Conservation (phyloP, 2,329 filamentous ascomycete genomes). For the Microcyclospora pomicola region DNA sequence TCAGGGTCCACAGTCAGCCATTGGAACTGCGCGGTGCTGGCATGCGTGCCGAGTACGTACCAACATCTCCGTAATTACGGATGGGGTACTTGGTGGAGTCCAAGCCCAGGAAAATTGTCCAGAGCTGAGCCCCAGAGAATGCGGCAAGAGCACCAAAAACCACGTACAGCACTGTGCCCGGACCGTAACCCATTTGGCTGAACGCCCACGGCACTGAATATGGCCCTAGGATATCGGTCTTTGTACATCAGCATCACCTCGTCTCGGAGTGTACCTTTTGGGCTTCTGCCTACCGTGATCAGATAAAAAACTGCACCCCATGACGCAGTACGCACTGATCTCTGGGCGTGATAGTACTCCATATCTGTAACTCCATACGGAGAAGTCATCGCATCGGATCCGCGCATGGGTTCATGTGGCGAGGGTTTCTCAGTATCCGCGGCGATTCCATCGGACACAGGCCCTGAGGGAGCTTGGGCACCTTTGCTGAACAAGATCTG, state of each 20-base stretch:
- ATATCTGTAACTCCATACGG: constrained; percentile 19
- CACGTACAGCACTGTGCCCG: constrained; percentile 25
- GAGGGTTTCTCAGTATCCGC: neutral
- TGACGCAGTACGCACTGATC: constrained; percentile 24
- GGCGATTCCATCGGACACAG: neutral
- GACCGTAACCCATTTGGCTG: constrained; percentile 21
- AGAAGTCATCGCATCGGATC: constrained; percentile 1
- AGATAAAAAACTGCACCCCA: constrained; percentile 21
- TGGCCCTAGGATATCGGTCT: constrained; percentile 24
- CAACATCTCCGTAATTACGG: constrained; percentile 22
- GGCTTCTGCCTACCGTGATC: constrained; percentile 20
- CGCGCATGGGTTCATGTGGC: constrained; percentile 2
- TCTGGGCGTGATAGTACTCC: constrained; percentile 23
- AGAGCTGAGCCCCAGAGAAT: constrained; percentile 27
- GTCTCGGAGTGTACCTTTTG: constrained; percentile 7
- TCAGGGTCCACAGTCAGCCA: constrained; percentile 3
- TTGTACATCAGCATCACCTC: too few species aligned
- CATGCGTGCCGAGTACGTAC: too few species aligned
- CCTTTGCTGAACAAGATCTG: constrained; percentile 4
- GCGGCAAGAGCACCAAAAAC: constrained; percentile 24
- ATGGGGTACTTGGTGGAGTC: constrained; percentile 29
- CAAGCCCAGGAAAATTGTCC: constrained; percentile 28
- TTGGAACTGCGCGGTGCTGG: neutral
- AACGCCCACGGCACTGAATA: constrained; percentile 20
- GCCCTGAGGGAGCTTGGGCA: constrained; percentile 11